Base-by-base conservation (phyloP, 768 basidiomycete species). In the Pleurotus djamor region DNA sequence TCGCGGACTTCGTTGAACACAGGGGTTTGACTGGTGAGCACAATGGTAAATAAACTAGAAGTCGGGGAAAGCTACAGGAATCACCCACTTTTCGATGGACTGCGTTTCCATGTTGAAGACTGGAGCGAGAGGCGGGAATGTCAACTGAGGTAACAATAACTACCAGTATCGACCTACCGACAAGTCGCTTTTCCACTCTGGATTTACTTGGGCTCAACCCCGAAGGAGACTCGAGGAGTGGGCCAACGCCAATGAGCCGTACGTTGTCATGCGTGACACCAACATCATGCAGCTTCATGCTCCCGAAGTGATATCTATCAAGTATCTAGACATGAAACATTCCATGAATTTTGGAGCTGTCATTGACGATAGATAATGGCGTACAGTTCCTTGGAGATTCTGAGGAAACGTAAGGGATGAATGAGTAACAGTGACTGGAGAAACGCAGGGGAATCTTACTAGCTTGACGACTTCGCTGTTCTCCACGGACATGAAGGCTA, bases 401-500 rank as follows among this genome's bases (percentile, higher is more conserved):
- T 88, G 21, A 28, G 21, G 2, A 58, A 28, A 44, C 34, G 48
- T 61, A 7, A 59, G 59, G 38, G 63, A 43, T 43, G 45, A 32
- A 43, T 43, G 45, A 32, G 57, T 58, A 45, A 60, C 63, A 45
- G 1, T 28, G 21, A 28, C 21, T 28, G 21, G 21, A 28, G 1
- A 32, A 4, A 32, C 62, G 55, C 17, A 28, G 14, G 37, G 57
- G 4, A 4, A 35, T 66, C 79, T 63, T 67, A 87, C 87, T 65
- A 90, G 64, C 71, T 86, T 86, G 3, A 76, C 75, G 9, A 89
- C 85, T 62, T 76, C 74, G 57, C 79, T 83, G 16, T 81, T 83
- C 69, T 91, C 89, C 13, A 91, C 85, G 10, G 87, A 88, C 58
- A 91, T 70, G 76, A 92, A 89, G 6, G 82, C 88, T 88, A 59